phyloP scores from a whole-genome alignment of 2,329 filamentous ascomycete genomes.

The Trichoderma arundinaceum region DNA sequence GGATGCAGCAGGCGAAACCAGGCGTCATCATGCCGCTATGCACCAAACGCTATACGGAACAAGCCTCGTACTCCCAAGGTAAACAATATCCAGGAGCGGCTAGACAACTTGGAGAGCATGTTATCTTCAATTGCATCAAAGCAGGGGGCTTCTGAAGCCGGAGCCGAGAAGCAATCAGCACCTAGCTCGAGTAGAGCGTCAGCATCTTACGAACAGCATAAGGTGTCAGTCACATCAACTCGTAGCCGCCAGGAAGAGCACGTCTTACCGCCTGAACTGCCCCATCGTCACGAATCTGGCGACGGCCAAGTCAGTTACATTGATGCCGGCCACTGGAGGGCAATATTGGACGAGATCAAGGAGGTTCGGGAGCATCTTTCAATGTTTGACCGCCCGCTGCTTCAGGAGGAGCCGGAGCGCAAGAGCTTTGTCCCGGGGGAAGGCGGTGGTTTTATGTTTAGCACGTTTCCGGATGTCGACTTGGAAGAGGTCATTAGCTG shows the following conservation, averaged over 20 bases:
- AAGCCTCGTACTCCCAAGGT: slow-evolving; percentile 13
- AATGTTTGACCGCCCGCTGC: not conserved
- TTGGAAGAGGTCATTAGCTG: not conserved
- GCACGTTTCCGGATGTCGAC: not conserved
- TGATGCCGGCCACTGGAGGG: slow-evolving; percentile 17
- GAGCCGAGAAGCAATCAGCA: not conserved
- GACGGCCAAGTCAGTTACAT: slow-evolving; percentile 18
- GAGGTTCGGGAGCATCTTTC: slow-evolving; percentile 23
- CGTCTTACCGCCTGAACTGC: slow-evolving; percentile 3
- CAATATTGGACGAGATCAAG: slow-evolving; percentile 20
- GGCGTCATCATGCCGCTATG: slow-evolving; percentile 14
- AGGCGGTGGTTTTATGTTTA: not conserved
- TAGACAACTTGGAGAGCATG: slow-evolving; percentile 19
- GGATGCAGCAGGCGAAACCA: slow-evolving; percentile 15
- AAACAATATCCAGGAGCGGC: slow-evolving; percentile 12
- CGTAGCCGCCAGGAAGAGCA: not conserved
- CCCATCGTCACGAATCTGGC: slow-evolving; percentile 14
- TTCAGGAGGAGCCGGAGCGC: not conserved
- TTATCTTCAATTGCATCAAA: slow-evolving; percentile 1
- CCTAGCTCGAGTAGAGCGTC: not conserved
- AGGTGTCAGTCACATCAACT: not conserved
- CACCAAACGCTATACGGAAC: slow-evolving; percentile 16
- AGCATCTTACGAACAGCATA: not conserved
- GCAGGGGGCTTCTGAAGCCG: not conserved
- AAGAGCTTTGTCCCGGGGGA: not conserved